Evolutionary conservation across 108 stramenopile species (phyloP), one percentile per base, ranked within the genome.

Genomic region (Nitzschia inconspicua): DNA sequence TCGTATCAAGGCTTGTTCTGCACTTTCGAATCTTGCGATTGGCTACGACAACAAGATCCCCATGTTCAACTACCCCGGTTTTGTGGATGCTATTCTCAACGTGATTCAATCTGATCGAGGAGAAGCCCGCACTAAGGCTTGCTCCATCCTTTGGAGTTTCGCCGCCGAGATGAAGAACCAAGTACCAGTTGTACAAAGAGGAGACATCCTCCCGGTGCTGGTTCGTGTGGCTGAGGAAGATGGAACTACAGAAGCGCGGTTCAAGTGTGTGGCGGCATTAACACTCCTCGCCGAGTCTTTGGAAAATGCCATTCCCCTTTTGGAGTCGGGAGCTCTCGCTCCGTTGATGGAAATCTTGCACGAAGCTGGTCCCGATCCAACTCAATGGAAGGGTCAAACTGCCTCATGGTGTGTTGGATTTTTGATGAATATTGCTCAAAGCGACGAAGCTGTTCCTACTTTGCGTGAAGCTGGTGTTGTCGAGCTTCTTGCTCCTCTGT

Each of bases 31-130:
- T 44, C 63, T 93, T 19, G 92, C 92, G 13, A 93, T 93, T 72
- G 92, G 92, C 5, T 93, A 93, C 65, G 92, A 93, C 72, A 93
- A 93, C 71, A 93, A 93, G 86, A 93, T 93, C 50, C 86, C 92
- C 35, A 93, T 93, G 92, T 93, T 93, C 57, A 63, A 75, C 57
- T 93, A 89, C 57, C 88, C 92, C 13, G 88, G 92, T 19, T 93
- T 93, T 70, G 92, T 93, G 19, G 88, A 86, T 66, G 55, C 80
- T 25, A 93, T 93, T 43, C 64, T 93, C 40, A 80, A 82, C 44
- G 92, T 93, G 47, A 90, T 93, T 66, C 75, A 81, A 62, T 85
- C 88, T 0, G 92, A 93, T 51, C 78, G 65, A 32, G 92, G 82
- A 22, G 92, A 93, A 58, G 88, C 88, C 2, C 69, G 92, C 34